Base-by-base conservation (phyloP, 805 yeast genomes). In the Wickerhamomyces rabaulensis region DNA sequence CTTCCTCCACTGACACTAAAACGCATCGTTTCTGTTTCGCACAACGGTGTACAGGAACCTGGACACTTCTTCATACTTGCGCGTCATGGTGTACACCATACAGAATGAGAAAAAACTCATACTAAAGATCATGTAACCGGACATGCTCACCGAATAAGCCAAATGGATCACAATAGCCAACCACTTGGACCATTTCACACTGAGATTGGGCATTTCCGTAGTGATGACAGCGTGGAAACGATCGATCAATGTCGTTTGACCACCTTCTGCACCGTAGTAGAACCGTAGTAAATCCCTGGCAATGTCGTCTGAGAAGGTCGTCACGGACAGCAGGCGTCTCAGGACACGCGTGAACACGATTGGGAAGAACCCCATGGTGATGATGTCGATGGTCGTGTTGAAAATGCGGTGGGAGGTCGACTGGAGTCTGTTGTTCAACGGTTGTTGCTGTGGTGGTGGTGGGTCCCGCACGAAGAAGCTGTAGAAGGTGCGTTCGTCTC, bases 271-370 rank as follows among this genome's bases (percentile, higher is more conserved):
- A 33, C 20, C 36, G n/a, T 29, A 19, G 33, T 23, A 43, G 40
- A 46, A 31, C 22, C 17, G 29, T 3, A 41, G 13, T 2, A 55
- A 39, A 20, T 55, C 59, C 3, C 43, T 49, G 16, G 51, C 35
- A 12, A 55, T 55, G 21, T 55, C 56, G 1, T 40, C 41, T 2
- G 56, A 49, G 43, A 51, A 55, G 4, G 56, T 41, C 1, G 56
- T 51, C 2, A 45, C 46, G 1, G 54, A 52, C 10, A 55, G 21
- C 21, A 55, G 21, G 15, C 39, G 47, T 22, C 45, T 44, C 0
- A 49, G 1, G 9, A 52, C 16, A 13, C 51, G 23, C 1, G 42
- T 25, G 1, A 55, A 25, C 4, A 52, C 26, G 2, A 55, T 22
- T 17, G 59, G 52, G 10, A 53, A 23, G 3, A 49, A n/a, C 6